Evolutionary conservation across 2,329 filamentous ascomycete genomes (phyloP), one percentile per base, ranked within the genome.

Genomic region (Penicillium sp.): DNA sequence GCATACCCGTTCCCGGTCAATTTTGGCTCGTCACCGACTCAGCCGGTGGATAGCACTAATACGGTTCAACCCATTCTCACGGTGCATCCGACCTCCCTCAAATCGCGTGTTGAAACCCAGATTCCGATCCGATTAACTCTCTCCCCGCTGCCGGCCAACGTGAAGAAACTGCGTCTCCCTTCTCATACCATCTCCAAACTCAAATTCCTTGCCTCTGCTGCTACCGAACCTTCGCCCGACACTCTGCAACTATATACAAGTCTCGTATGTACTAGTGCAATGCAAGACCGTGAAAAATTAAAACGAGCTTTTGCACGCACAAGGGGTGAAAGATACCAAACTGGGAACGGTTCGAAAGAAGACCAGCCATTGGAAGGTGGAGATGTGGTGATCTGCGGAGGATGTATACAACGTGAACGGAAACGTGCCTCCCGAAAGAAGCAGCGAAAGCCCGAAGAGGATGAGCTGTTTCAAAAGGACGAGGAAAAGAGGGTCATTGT

Each of bases 41-140:
- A 31, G n/a, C 65, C 57, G 41, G 48, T 65, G 26, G 65, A 69
- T 26, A 64, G 68, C 46, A 71, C 75, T 25, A 64, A 60, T 9
- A 61, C 71, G 6, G 65, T 74, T 25, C 72, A 71, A 33, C 77
- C 78, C 22, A 64, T 73, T 49, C 72, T 90, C 37, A 82, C 81
- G 12, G 84, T 90, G 42, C 81, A 87, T 59, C 85, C 86, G 5
- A 89, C 85, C 3, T 88, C 88, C 5, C 71, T 85, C 54, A 97
- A 97, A 74, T 96, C 92, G 15, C 87, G 94, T 22, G 94, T 97
- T 18, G 94, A 99, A 77, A 97, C 94, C 0, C 94, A 97, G 70
- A 97, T 97, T 64, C 90, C 89, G 8, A 90, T 97, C 63, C 88
- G 88, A 66, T 82, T 97, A 73, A 89, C 87, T 0, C 75, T 97